Conservation (phyloP, 2,329 filamentous ascomycete genomes). For the Alternaria solani region DNA sequence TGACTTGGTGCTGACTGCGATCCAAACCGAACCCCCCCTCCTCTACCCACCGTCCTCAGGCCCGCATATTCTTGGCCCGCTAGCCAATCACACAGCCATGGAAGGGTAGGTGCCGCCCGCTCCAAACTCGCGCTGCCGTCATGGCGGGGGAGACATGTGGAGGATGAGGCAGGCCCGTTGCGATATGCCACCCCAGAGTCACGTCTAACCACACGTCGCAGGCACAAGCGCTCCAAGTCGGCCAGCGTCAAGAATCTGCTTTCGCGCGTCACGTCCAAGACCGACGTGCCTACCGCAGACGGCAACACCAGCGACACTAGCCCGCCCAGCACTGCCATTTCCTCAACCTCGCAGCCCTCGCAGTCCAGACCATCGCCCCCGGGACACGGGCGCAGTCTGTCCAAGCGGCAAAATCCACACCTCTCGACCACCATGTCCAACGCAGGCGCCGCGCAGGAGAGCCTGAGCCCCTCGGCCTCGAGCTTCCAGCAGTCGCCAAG, state of each 20-base stretch:
- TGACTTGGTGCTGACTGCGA: not conserved
- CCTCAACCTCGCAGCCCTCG: slow-evolving; percentile 36
- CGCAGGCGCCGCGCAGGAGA: slow-evolving; percentile 22
- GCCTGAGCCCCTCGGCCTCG: slow-evolving; percentile 30
- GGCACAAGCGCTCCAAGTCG: slow-evolving; percentile 56
- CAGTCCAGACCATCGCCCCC: slow-evolving; percentile 8
- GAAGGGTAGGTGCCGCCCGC: slow-evolving; percentile 42
- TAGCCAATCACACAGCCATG: slow-evolving; percentile 35
- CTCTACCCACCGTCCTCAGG: not conserved
- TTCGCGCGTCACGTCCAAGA: slow-evolving; percentile 44
- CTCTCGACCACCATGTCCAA: slow-evolving; percentile 43
- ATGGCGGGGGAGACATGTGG: slow-evolving; percentile 12
- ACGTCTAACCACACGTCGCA: slow-evolving; percentile 22
- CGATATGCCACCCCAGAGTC: not conserved
- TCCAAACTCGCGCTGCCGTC: slow-evolving; percentile 19
- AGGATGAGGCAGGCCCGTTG: not conserved
- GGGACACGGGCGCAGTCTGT: slow-evolving; percentile 38
- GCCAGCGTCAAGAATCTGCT: slow-evolving; percentile 49
- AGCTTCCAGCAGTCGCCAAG: slow-evolving; percentile 28
- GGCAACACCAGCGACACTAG: slow-evolving; percentile 19
- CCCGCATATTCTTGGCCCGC: slow-evolving; percentile 9
- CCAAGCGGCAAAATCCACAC: slow-evolving; percentile 38
- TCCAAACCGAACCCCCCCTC: not conserved
- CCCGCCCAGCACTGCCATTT: slow-evolving; percentile 28
- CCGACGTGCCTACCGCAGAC: slow-evolving; percentile 35